phyloP scores from a whole-genome alignment of 257 asterid genomes.

The Echites panduratus region DNA sequence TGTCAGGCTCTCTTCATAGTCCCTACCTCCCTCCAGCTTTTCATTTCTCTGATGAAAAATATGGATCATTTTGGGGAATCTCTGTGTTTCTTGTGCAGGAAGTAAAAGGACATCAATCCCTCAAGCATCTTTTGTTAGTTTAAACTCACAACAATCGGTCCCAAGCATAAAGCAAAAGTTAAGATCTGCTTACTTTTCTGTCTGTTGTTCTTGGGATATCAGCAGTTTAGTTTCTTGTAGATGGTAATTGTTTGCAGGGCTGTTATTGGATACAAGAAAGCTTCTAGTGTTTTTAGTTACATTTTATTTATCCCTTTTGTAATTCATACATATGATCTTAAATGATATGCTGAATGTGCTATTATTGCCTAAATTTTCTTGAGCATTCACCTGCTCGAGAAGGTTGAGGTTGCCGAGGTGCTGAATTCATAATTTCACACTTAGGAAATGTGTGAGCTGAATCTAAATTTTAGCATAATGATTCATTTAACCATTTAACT shows the following conservation, averaged over 20 bases:
- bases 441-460: no score
- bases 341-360: background rate
- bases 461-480: no score
- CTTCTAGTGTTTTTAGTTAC: background rate
- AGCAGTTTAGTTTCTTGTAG: background rate
- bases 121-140: background rate
- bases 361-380: no score
- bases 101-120: constrained; percentile 2
- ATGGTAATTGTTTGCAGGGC: background rate
- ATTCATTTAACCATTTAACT: no score
- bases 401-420: no score
- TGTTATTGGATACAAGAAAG: background rate
- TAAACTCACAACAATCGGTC: background rate
- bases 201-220: background rate
- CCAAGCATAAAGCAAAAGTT: background rate
- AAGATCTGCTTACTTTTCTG: background rate
- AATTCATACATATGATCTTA: background rate
- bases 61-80: background rate
- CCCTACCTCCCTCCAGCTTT: background rate
- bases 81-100: constrained; percentile 14
- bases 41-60: background rate
- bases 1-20: background rate
- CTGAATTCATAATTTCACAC: no score
- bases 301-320: background rate
- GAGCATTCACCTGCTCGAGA: no score